Evolutionary conservation across 192 early-diverging fungal species (phyloP), one percentile per base, ranked within the genome.

Genomic region (Dimargaris xerosporica): DNA sequence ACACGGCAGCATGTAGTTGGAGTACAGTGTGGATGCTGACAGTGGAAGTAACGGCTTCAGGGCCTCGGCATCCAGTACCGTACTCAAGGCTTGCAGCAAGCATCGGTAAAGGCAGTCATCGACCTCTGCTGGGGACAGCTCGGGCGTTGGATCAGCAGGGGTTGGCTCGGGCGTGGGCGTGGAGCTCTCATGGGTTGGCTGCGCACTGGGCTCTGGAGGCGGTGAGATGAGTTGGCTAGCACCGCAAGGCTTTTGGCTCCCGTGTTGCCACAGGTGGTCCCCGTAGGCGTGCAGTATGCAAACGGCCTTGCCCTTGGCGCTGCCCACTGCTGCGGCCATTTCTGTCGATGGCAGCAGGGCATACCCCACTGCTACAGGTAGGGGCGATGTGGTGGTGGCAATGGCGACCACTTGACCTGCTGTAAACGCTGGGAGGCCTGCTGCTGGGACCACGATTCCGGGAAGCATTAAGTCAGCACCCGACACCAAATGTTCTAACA

Each of bases 261-360:
- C 90, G 61, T 85, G 70, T 19, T 74, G 65, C 91, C 90, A 96
- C 62, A 96, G 69, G 51, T 74, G 69, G 74, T 96, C 93, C 39
- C 78, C 75, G 64, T 80, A 84, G 3, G 84, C 80, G 64, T 92
- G 90, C 17, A 86, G 56, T 26, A 90, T 73, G 63, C 84, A 63
- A 0, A 96, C 83, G 0, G 86, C 91, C 63, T 91, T 89, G 11
- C 93, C 93, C 67, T 86, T 90, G 51, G 72, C 80, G 10, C 78
- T 78, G 5, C 65, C 64, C 21, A 72, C 67, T 50, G 64, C 67
- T 17, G 72, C 70, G 21, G 83, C 69, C 3, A 73, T 74, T 7
- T 71, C 64, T 7, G 75, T 75, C 61, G 83, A 71, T n/a, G n/a
- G n/a, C 29, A 85, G 41, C 10, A 72, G 70, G 73, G 86, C 77